Conservation (phyloP, 257 asterid genomes). For the Mentha longifolia region DNA sequence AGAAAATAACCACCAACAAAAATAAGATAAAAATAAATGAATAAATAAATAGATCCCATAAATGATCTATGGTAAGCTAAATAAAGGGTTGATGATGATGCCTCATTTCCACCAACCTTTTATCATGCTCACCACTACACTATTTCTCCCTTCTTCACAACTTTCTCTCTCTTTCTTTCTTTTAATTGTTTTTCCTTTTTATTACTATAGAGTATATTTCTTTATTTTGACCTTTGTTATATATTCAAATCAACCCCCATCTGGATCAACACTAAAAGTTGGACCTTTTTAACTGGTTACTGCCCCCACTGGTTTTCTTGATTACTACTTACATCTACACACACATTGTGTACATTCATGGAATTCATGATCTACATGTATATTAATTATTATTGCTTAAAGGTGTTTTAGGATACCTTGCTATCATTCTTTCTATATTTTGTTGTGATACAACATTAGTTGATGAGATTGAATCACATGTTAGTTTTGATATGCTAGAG, state of each 20-base stretch:
- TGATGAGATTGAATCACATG: too few species aligned
- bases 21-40: not conserved
- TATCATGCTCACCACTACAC: slow-evolving; percentile 43
- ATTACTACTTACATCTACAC: not conserved
- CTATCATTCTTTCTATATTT: too few species aligned
- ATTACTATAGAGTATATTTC: not conserved
- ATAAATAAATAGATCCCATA: not conserved
- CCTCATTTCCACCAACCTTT: slow-evolving; percentile 39
- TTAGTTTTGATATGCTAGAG: too few species aligned
- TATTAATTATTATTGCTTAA: too few species aligned
- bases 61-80: slow-evolving; percentile 34
- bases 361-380: too few species aligned
- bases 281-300: slow-evolving; percentile 37
- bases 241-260: slow-evolving; percentile 15
- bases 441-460: too few species aligned
- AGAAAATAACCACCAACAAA: slow-evolving; percentile 36
- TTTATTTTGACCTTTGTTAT: slow-evolving; percentile 10
- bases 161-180: not conserved
- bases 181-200: not conserved
- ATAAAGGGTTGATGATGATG: slow-evolving; percentile 48
- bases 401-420: too few species aligned
- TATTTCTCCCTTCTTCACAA: slow-evolving; percentile 2
- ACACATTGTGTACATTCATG: not conserved
- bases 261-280: slow-evolving; percentile 38
- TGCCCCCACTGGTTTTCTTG: slow-evolving; percentile 35